These are phyloP conservation scores for Capronia coronata DNA, from an alignment of 2,329 filamentous ascomycete genomes.

Conservation along the genomic window DNA sequence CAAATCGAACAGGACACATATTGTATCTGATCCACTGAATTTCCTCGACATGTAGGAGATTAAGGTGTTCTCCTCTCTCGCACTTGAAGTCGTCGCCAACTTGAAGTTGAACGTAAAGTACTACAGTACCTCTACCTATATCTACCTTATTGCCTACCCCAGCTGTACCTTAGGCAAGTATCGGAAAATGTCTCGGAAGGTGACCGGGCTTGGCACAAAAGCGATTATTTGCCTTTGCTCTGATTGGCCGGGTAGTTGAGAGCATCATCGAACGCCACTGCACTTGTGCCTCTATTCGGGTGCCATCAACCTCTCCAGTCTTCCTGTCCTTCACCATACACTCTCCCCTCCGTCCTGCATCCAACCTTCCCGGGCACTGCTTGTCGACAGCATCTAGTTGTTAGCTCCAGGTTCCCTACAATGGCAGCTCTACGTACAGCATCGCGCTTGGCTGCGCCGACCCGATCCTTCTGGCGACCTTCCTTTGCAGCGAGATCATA, in stretches of 20 bases:
- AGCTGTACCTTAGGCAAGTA: background rate
- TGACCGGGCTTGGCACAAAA: constrained; percentile 11
- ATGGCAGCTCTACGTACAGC: constrained; percentile 47
- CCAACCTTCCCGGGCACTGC: background rate
- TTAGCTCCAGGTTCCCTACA: constrained; percentile 24
- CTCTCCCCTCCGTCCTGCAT: constrained; percentile 5
- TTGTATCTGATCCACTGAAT: too few relatives aligned
- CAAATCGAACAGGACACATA: too few relatives aligned
- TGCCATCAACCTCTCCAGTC: background rate
- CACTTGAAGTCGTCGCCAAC: too few relatives aligned
- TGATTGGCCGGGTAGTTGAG: constrained; percentile 21
- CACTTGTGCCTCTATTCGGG: constrained; percentile 5
- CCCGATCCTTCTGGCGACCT: constrained; percentile 34
- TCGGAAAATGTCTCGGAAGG: constrained; percentile 16
- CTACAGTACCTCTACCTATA: too few relatives aligned
- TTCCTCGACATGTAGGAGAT: too few relatives aligned
- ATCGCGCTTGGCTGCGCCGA: constrained; percentile 39
- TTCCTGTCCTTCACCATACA: constrained; percentile 4
- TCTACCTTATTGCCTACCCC: too few relatives aligned
- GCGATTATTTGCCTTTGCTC: constrained; percentile 18
- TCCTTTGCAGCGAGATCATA: constrained; percentile 39
- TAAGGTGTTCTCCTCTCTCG: too few relatives aligned
- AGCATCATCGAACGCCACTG: constrained; percentile 17
- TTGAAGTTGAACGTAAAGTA: too few relatives aligned
- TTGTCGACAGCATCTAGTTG: constrained; percentile 1